Base-by-base conservation (phyloP, 345 rosid genomes). In the Hibiscus tridactylites region DNA sequence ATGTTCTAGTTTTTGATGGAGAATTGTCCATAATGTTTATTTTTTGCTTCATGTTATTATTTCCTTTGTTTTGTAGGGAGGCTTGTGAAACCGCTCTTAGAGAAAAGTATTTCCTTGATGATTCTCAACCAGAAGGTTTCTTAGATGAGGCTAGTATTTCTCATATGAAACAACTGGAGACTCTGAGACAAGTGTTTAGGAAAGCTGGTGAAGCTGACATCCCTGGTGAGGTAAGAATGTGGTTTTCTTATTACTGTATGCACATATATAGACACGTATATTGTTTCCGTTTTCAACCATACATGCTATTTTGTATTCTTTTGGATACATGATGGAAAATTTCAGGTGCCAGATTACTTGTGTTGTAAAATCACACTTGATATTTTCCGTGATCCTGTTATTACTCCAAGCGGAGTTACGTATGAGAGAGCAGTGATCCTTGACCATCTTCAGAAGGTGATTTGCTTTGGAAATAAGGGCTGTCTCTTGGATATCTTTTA, bases 331-430 rank as follows among this genome's bases (percentile, higher is more conserved):
- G 42, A 70, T 37, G 57, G n/a, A 9, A 59, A 21, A 60, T 77
- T 78, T 6, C 85, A 95, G 99, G 97, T 95, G 74, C 99, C 99
- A 2, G 97, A 89, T 81, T 88, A 87, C 71, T 79, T 91, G 12
- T 95, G 99, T 69, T 91, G 97, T 82, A 90, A 84, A 73, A 91
- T 95, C 10, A 90, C 97, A 24, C 97, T 95, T 9, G 97, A 91
- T 77, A 90, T 91, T 33, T 88, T 86, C 70, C 88, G 89, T 15
- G 99, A 91, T 83, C 97, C 97, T 46, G 97, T 95, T 70, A 83
- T 91, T 60, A 80, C 93, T 73, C 99, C 97, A 10, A 88, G 97
- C 71, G 97, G 99, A 44, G 71, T 86, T 81, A 80, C 97, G 58
- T 91, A 95, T 70, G 97, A 95, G 81, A 91, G 97, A 83, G 87